These are phyloP conservation scores for Microbotryomycetes sp. DNA, from an alignment of 1,284 basidiomycete species.

Conservation along the genomic window DNA sequence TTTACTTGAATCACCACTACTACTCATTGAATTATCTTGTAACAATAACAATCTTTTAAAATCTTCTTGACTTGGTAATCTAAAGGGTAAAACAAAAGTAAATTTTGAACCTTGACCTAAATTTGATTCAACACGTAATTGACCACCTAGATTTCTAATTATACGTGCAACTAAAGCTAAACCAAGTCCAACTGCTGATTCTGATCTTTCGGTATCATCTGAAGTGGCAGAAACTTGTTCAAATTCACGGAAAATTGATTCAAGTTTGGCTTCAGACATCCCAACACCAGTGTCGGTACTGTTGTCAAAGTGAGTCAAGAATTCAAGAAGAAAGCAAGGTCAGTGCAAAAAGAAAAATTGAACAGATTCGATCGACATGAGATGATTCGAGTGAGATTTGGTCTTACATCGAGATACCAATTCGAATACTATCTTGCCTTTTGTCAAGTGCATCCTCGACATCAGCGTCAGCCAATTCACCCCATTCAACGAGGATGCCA, in stretches of 20 bases:
- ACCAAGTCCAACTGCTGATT: constrained; percentile 33
- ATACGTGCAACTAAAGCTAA: constrained; percentile 45
- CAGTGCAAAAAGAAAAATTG: background rate
- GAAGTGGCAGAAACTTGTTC: constrained; percentile 61
- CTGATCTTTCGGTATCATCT: background rate
- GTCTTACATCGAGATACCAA: constrained; percentile 43
- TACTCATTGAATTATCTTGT: background rate
- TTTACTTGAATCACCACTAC: background rate
- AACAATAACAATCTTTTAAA: background rate
- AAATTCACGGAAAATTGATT: constrained; percentile 77
- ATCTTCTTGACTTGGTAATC: constrained; percentile 28
- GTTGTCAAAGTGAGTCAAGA: background rate
- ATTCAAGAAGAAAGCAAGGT: background rate
- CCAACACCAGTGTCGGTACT: constrained; percentile 48
- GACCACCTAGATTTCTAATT: constrained; percentile 44
- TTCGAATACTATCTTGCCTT: constrained; percentile 49
- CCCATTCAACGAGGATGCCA: constrained; percentile 36
- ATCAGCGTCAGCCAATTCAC: constrained; percentile 28
- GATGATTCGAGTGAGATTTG: no score
- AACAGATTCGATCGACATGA: no score
- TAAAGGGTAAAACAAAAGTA: constrained; percentile 44
- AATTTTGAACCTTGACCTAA: constrained; percentile 43
- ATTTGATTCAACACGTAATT: constrained; percentile 44
- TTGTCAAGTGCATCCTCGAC: constrained; percentile 21
- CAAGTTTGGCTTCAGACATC: constrained; percentile 64